These are phyloP conservation scores for Pulveroboletus sp. DNA, from an alignment of 768 basidiomycete species.

Conservation along the genomic window DNA sequence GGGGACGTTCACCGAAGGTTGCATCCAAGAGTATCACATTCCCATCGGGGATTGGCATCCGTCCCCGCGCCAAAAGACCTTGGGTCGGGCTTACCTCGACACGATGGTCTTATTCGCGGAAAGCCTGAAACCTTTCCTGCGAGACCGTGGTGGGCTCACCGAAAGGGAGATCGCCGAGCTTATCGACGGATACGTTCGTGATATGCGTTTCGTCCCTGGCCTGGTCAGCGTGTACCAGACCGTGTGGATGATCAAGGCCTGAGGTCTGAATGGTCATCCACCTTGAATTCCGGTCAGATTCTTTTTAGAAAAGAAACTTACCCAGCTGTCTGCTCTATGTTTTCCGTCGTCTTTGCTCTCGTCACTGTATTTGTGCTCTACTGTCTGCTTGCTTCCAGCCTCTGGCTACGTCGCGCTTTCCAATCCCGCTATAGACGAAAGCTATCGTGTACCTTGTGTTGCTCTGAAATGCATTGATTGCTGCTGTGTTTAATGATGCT, in stretches of 20 bases:
- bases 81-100: slow-evolving; percentile 43
- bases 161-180: slow-evolving; percentile 38
- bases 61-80: slow-evolving; percentile 29
- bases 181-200: slow-evolving; percentile 40
- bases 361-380: background rate
- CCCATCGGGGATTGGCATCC: slow-evolving; percentile 57
- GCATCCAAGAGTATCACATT: slow-evolving; percentile 34
- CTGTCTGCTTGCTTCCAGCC: background rate
- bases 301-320: no score
- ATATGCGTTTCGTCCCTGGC: slow-evolving; percentile 45
- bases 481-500: background rate
- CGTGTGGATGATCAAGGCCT: slow-evolving; percentile 42
- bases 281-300: no score
- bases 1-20: slow-evolving; percentile 41
- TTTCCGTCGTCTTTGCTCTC: background rate
- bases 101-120: slow-evolving; percentile 42
- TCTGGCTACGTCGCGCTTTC: no score
- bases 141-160: slow-evolving; percentile 34
- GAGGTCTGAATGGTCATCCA: background rate
- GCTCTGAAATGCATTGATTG: background rate
- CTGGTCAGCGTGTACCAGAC: slow-evolving; percentile 47
- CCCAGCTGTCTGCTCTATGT: background rate
- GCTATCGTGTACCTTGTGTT: background rate
- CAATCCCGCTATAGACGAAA: background rate
- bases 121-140: slow-evolving; percentile 47